Percentiles rank a stretch among this genome's conserved stretches.
Evolutionary conservation across 371 early-diverging fungal species (phyloP).

Genomic region (Zancudomyces culisetae): DNA sequence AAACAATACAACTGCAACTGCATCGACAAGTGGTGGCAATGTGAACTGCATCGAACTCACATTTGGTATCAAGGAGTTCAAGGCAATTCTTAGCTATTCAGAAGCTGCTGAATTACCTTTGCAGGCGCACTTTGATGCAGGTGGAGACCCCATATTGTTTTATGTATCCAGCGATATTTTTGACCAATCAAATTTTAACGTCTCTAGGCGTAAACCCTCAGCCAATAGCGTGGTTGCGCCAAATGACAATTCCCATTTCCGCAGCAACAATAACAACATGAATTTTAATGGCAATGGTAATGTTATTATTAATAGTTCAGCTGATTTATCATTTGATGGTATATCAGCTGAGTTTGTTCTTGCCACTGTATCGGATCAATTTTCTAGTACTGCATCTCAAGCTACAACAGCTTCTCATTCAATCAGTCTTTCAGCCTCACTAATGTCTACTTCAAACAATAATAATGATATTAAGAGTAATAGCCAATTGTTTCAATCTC

Average conservation of each 20-base stretch:
- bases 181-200: not conserved
- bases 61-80: conserved; percentile 25
- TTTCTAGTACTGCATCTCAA: not conserved
- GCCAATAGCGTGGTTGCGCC: too few species aligned
- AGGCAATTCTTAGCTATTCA: conserved; percentile 20
- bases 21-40: not conserved
- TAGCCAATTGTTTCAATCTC: not conserved
- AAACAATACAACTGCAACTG: not conserved
- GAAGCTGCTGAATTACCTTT: conserved; percentile 19
- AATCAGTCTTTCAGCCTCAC: too few species aligned
- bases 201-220: not conserved
- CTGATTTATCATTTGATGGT: conserved; percentile 4
- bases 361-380: conserved; percentile 12
- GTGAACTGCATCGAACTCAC: conserved; percentile 25
- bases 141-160: conserved; percentile 20
- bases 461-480: not conserved
- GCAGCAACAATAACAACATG: not conserved
- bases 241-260: too few species aligned
- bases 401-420: not conserved
- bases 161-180: conserved; percentile 4
- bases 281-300: not conserved
- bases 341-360: conserved; percentile 16
- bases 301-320: not conserved
- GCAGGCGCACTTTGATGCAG: conserved; percentile 16
- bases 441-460: too few species aligned